phyloP scores from a whole-genome alignment of 805 yeast species.

The Candida montana region DNA sequence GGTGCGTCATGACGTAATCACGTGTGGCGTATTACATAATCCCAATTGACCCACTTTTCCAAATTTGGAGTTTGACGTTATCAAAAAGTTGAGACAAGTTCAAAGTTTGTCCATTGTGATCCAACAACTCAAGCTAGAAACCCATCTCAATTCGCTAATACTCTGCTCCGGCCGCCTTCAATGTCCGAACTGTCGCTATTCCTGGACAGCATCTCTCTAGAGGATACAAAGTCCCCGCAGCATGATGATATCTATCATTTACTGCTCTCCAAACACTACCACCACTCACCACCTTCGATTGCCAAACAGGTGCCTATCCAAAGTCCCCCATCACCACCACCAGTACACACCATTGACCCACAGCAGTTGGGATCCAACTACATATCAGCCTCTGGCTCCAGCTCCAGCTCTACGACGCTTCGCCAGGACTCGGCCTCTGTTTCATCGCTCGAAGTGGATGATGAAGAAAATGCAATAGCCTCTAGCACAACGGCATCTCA shows the following conservation, averaged over 20 bases:
- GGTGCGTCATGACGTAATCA: not conserved
- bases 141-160: not conserved
- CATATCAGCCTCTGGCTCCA: conserved; percentile 8
- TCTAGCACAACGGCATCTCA: not conserved
- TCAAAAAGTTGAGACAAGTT: not conserved
- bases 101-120: no score
- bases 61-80: not conserved
- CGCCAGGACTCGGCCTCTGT: conserved; percentile 7
- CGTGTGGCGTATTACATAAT: not conserved
- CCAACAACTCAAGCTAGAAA: not conserved
- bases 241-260: conserved; percentile 6
- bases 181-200: conserved; percentile 9
- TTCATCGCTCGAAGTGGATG: conserved; percentile 8
- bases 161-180: not conserved
- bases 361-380: conserved; percentile 11
- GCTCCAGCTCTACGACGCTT: conserved; percentile 5
- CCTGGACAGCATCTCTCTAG: conserved; percentile 9
- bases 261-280: conserved; percentile 5
- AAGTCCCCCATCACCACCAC: conserved; percentile 7
- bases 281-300: not conserved
- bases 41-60: not conserved
- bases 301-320: conserved; percentile 3
- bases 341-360: conserved; percentile 17
- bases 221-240: conserved; percentile 1
- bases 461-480: not conserved